These are phyloP conservation scores for Zalerion maritima DNA, from an alignment of 495 filamentous ascomycete genomes.

Conservation along the genomic window DNA sequence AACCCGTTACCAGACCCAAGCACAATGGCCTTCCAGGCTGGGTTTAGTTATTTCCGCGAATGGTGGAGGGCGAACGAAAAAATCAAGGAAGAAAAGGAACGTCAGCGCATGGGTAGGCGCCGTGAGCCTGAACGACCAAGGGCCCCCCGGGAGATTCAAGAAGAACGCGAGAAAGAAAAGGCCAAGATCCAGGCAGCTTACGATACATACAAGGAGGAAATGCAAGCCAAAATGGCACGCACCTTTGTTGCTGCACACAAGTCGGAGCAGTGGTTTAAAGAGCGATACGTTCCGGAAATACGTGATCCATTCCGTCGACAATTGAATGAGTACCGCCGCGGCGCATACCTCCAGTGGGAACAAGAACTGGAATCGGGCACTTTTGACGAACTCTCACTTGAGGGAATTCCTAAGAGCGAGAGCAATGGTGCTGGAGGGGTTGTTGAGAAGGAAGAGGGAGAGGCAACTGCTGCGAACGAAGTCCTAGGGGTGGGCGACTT, in stretches of 20 bases:
- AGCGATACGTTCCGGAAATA: conserved; percentile 78
- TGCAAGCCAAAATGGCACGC: conserved; percentile 81
- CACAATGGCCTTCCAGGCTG: conserved; percentile 79
- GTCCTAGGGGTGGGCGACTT: conserved; percentile 84
- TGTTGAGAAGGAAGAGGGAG: conserved; percentile 88
- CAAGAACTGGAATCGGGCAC: conserved; percentile 62
- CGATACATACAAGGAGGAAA: conserved; percentile 84
- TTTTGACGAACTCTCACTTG: conserved; percentile 89
- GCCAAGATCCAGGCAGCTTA: conserved; percentile 84
- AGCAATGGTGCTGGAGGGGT: conserved; percentile 76
- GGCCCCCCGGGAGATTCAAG: conserved; percentile 60
- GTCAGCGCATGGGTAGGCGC: conserved; percentile 57
- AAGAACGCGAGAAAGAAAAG: conserved; percentile 80
- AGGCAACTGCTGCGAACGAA: conserved; percentile 78
- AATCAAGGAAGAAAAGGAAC: conserved; percentile 78
- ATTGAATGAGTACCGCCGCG: conserved; percentile 59
- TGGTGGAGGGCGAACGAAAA: conserved; percentile 85
- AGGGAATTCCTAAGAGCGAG: conserved; percentile 89
- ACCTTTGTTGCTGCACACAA: conserved; percentile 83
- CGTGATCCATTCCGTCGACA: conserved; percentile 51
- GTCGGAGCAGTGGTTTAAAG: conserved; percentile 92
- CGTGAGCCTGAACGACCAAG: conserved; percentile 54
- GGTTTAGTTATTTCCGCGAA: conserved; percentile 91
- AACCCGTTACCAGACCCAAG: conserved; percentile 71
- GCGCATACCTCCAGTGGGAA: conserved; percentile 69